Percentiles rank a stretch among this genome's conserved stretches.
phyloP scores from a whole-genome alignment of 192 early-diverging fungal species.

The Entomortierella parvispora region DNA sequence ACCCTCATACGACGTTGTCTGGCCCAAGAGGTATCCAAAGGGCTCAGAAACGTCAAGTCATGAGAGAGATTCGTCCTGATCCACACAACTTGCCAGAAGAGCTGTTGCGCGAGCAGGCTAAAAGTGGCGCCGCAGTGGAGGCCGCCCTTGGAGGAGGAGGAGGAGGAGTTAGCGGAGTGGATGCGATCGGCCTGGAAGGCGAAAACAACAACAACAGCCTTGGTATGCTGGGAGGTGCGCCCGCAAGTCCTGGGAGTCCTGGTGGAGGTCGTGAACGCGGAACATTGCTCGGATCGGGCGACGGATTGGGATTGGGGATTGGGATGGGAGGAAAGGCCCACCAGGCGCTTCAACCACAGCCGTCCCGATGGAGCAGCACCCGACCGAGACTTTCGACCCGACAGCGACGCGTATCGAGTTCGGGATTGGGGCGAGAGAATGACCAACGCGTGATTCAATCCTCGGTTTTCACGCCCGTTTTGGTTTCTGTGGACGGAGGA shows the following conservation, averaged over 20 bases:
- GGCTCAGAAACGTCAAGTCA: constrained; percentile 25
- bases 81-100: constrained; percentile 44
- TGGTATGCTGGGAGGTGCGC: background rate
- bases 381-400: constrained; percentile 5
- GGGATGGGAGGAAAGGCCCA: constrained; percentile 36
- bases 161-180: background rate
- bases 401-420: constrained; percentile 30
- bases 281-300: constrained; percentile 38
- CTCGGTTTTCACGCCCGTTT: constrained; percentile 39
- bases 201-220: background rate
- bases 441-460: constrained; percentile 44
- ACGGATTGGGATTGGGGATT: constrained; percentile 40
- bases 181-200: background rate
- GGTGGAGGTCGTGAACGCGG: constrained; percentile 24
- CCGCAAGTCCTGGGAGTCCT: background rate
- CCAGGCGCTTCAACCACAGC: constrained; percentile 1
- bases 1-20: constrained; percentile 24
- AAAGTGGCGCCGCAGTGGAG: constrained; percentile 28
- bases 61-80: constrained; percentile 45
- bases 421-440: constrained; percentile 35
- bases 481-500: constrained; percentile 21
- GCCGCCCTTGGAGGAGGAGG: constrained; percentile 9
- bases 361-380: constrained; percentile 22
- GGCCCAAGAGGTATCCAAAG: constrained; percentile 39
- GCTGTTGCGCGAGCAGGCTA: constrained; percentile 39